These are phyloP conservation scores for Epichloe hybrida DNA, from an alignment of 2,329 filamentous ascomycete genomes.

Conservation along the genomic window DNA sequence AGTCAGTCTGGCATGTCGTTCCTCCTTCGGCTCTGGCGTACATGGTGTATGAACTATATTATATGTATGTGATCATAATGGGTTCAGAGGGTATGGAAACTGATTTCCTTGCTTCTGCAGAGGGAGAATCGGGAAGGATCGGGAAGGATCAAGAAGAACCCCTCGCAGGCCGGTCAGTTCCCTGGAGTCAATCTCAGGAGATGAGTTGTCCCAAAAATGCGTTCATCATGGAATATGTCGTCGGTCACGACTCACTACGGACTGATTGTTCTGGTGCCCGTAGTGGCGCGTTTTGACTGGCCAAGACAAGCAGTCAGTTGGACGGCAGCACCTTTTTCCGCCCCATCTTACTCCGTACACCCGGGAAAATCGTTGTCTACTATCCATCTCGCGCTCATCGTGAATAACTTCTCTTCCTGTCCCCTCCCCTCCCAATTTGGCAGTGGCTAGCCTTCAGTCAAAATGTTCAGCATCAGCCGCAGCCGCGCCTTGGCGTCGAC, in stretches of 20 bases:
- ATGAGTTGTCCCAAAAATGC: too few relatives aligned
- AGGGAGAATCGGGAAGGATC: too few relatives aligned
- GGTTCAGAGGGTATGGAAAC: too few relatives aligned
- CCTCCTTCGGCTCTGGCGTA: too few relatives aligned
- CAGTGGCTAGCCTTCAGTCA: slow-evolving; percentile 17
- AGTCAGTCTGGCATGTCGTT: not conserved
- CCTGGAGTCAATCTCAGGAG: too few relatives aligned
- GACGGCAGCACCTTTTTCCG: slow-evolving; percentile 7
- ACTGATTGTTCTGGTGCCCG: not conserved
- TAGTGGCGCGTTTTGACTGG: not conserved
- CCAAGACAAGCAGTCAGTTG: not conserved
- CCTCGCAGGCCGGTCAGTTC: too few relatives aligned
- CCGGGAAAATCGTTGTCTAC: slow-evolving; percentile 7
- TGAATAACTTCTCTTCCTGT: slow-evolving; percentile 8
- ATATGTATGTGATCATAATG: too few relatives aligned
- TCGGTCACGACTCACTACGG: too few relatives aligned
- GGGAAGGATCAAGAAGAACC: too few relatives aligned
- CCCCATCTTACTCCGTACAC: slow-evolving; percentile 8
- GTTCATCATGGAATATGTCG: too few relatives aligned
- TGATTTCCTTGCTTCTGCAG: too few relatives aligned
- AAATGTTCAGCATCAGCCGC: slow-evolving; percentile 82
- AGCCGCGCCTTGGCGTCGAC: slow-evolving; percentile 69
- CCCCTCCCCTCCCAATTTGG: slow-evolving; percentile 5
- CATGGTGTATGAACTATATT: too few relatives aligned
- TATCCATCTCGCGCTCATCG: slow-evolving; percentile 3